Base-by-base conservation (phyloP, 2,329 filamentous ascomycete species). In the Aschersonia sp. region DNA sequence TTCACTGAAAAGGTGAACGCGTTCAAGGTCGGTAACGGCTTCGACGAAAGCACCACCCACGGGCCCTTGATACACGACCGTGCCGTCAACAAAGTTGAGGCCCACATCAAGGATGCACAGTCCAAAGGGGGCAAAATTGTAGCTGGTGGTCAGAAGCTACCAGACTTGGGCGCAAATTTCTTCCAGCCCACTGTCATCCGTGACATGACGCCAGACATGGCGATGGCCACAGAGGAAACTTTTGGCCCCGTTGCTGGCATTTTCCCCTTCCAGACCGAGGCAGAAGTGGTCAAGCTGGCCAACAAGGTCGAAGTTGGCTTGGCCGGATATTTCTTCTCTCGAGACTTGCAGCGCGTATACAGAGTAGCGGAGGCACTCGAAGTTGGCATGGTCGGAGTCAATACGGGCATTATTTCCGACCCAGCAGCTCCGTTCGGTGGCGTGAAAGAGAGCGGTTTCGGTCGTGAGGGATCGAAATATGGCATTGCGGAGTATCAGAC, bases 191-290 rank as follows among this genome's bases (percentile, higher is more conserved):
- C 92, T 0, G 85, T 97, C 42, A 79, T 98, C 51, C 82, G 85
- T 7, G 85, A 85, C 52, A 91, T 95, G 82, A 94, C 74, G 9
- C 71, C 75, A 50, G 80, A 89, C 42, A 97, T 97, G 92, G 74
- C 78, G 51, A 75, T 97, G 55, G 82, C 86, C 4, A 71, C 71
- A 1, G 91, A 97, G 65, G 92, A 98, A 72, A 98, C 91, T 0
- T 98, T 98, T 61, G 92, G 92, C 0, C 92, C 92, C 3, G 85
- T 97, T 0, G 91, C 89, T 0, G 91, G 85, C 0, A 67, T 97
- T 10, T 96, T 96, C 71, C 76, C 81, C 45, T 98, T 97, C 61
- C 77, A 86, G 44, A 88, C 83, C 0, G 92, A 97, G 67, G 82
- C 84, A 47, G 89, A 97, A 58, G 92, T 95, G 4, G 80, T 97